Base-by-base conservation (phyloP, 2,329 filamentous ascomycete genomes). In the Hymenoscyphus linearis region DNA sequence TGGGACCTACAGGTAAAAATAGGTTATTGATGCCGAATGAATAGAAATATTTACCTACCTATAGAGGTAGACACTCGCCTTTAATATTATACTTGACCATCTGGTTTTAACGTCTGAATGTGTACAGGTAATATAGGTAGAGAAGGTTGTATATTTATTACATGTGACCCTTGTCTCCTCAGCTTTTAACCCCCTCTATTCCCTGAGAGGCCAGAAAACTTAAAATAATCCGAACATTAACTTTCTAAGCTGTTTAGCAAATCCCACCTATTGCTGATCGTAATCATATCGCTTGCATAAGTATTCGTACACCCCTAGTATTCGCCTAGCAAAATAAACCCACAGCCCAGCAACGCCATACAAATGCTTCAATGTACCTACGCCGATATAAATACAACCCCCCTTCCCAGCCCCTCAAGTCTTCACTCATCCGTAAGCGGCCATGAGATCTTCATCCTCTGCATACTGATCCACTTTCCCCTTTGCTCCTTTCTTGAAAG, bases 361-460 rank as follows among this genome's bases (percentile, higher is more conserved):
- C 52, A 58, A 62, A 62, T 60, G 57, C 57, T 31, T 35, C 9
- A 31, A 31, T 44, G 6, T 35, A 31, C 26, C 52, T 36, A 13
- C 44, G 34, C 16, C 54, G 53, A 59, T 14, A 54, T 18, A 35
- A 10, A 52, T 36, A 27, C 22, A 34, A 53, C 31, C 2, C 47
- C 27, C 12, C 14, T 55, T 47, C 18, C 36, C 35, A n/a, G n/a
- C n/a, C n/a, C n/a, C n/a, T n/a, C n/a, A 53, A 55, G 16, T 10
- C 31, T 34, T 13, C 25, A 57, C 22, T 52, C 73, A 79, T 9
- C 75, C 77, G 67, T 79, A 82, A 31, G 77, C 75, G 52, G 69
- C 72, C 64, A 78, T 76, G 73, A 80, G 74, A 14, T 74, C 77
- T 65, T 79, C 80, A 62, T 82, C 78, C 50, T 83, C 79, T 14